Conservation (phyloP, 192 early-diverging fungal genomes). For the Pecoramyces ruminantium region DNA sequence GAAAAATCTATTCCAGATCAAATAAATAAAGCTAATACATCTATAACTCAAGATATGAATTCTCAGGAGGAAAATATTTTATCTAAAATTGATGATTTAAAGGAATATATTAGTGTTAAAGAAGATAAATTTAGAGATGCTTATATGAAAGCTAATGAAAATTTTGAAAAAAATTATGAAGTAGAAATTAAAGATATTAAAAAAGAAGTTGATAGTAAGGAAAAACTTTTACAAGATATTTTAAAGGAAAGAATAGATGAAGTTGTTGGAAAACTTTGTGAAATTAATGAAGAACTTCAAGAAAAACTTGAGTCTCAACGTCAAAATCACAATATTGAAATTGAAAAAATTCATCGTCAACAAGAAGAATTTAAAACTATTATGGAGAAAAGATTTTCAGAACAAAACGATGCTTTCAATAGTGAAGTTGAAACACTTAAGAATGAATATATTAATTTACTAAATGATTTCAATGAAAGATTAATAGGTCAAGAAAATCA, state of each 20-base stretch:
- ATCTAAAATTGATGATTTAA: neutral
- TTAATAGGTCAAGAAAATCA: neutral
- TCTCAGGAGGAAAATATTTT: neutral
- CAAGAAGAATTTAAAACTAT: neutral
- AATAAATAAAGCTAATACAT: neutral
- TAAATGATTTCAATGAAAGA: neutral
- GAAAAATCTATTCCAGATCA: neutral
- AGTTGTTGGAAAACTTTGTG: neutral
- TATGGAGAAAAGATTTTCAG: neutral
- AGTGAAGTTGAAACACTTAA: neutral
- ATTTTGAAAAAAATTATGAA: neutral
- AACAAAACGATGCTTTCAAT: neutral
- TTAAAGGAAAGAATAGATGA: neutral
- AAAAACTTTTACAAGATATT: neutral
- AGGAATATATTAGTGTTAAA: neutral
- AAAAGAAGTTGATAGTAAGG: neutral
- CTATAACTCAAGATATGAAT: neutral
- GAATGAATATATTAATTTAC: neutral
- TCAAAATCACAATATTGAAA: neutral
- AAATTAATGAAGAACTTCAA: neutral
- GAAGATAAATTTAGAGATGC: neutral
- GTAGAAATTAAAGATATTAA: neutral
- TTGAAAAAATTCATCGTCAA: neutral
- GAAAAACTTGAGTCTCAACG: neutral
- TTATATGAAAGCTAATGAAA: neutral